Conservation (phyloP, 192 early-diverging fungal genomes). For the Allomyces macrogynus region DNA sequence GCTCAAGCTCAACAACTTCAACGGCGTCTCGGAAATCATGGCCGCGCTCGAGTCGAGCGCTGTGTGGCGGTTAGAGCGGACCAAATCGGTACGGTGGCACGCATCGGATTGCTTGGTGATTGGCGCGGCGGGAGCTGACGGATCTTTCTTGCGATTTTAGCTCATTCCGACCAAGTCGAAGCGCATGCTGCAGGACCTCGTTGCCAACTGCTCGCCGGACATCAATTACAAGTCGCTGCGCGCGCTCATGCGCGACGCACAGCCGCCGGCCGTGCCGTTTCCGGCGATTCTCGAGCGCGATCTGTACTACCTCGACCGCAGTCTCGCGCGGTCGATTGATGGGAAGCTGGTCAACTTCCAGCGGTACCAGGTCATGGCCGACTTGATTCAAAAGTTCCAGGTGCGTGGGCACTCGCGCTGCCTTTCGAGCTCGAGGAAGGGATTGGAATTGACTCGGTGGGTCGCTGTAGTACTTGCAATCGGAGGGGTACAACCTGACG, state of each 20-base stretch:
- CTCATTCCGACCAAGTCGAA: slow-evolving; percentile 1
- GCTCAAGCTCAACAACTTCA: slow-evolving; percentile 31
- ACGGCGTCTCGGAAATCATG: slow-evolving; percentile 33
- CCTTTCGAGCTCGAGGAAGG: no score
- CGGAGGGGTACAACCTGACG: slow-evolving; percentile 18
- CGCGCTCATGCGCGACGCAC: slow-evolving; percentile 19
- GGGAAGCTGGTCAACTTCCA: slow-evolving; percentile 30
- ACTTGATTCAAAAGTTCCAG: background rate
- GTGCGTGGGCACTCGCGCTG: no score
- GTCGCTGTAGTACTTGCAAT: background rate
- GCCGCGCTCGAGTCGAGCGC: slow-evolving; percentile 29
- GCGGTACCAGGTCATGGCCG: slow-evolving; percentile 28
- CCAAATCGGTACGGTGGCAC: slow-evolving; percentile 12
- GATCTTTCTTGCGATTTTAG: background rate
- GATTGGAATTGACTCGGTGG: background rate
- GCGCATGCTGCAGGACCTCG: slow-evolving; percentile 8
- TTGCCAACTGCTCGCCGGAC: background rate
- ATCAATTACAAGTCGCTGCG: slow-evolving; percentile 34
- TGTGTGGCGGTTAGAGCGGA: slow-evolving; percentile 32
- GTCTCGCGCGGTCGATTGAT: slow-evolving; percentile 24
- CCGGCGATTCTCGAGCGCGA: slow-evolving; percentile 38
- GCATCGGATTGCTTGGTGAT: background rate
- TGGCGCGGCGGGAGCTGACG: background rate
- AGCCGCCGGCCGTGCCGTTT: slow-evolving; percentile 36
- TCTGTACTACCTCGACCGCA: slow-evolving; percentile 29